phyloP scores from a whole-genome alignment of 305 asterid species.

The Salvia sclarea region DNA sequence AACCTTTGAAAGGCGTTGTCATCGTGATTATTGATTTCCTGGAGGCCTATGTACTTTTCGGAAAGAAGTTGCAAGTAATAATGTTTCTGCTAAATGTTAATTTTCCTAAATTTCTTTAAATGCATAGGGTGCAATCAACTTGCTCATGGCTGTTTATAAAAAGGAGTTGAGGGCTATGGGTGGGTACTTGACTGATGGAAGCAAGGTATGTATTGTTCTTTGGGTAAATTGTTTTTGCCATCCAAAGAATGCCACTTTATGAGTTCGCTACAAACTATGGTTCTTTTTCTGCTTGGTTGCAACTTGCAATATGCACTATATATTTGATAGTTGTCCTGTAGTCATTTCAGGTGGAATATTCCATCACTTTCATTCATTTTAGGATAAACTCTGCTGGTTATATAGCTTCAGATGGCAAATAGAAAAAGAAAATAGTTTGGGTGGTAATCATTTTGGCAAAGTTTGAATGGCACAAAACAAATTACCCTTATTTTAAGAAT shows the following conservation, averaged over 20 bases:
- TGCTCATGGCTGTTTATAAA: constrained; percentile 91
- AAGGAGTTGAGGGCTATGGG: constrained; percentile 81
- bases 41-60: background rate
- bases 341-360: background rate
- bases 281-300: background rate
- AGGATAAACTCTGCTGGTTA: background rate
- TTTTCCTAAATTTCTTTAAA: constrained; percentile 24
- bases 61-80: background rate
- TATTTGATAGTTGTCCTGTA: background rate
- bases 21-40: constrained; percentile 17
- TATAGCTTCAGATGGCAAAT: background rate
- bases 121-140: constrained; percentile 90
- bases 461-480: background rate
- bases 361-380: background rate
- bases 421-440: background rate
- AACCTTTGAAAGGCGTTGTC: background rate
- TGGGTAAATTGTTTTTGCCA: background rate
- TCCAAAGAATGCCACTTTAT: background rate
- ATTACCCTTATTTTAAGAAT: background rate
- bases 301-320: background rate
- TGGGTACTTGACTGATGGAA: constrained; percentile 85
- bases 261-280: background rate
- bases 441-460: background rate
- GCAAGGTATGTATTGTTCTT: constrained; percentile 64
- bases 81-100: constrained; percentile 19